Evolutionary conservation across 2,329 filamentous ascomycete genomes (phyloP), one percentile per base, ranked within the genome.

Genomic region (Aureobasidium sp.): DNA sequence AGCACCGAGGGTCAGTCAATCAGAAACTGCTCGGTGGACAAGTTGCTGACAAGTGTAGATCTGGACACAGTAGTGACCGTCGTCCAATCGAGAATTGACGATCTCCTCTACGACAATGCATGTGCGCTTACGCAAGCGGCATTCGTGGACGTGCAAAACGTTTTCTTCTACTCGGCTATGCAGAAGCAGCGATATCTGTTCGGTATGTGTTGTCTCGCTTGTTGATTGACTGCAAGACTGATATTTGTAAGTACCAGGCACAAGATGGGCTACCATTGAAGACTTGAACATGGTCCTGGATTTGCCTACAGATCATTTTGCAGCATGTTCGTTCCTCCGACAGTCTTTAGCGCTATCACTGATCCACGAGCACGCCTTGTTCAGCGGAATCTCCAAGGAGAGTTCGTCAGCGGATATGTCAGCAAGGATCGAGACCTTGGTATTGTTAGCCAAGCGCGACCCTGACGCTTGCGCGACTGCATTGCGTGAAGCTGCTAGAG

Each of bases 121-220:
- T 77, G 74, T 56, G 66, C 72, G 1, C 69, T 75, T 29, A 70
- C 71, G 8, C 70, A 70, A 63, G 68, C 71, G 3, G 71, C 73
- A 7, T 75, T 74, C 52, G 64, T 77, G 2, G 75, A 77, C 44
- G 64, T 76, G 15, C 60, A 62, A 34, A 25, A 17, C 11, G n/a
- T 36, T 12, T 56, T 55, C 60, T 48, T 62, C 31, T 56, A 59
- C 44, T 36, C 56, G 8, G 56, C 56, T 29, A 48, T 59, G 1
- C 31, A 41, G 27, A 59, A 59, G 34, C 56, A 59, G 25, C 44
- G 56, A 14, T 22, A 48, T 31, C 44, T 59, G 1, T 59, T 59
- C 14, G 56, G 56, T 59, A 31, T 2, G 56, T 31, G 17, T 12
- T 31, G 15, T 25, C 25, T 20, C 15, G 17, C 8, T 6, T 5